Evolutionary conservation across 441 rosid species (phyloP).

Genomic region (Codiaeum variegatum): DNA sequence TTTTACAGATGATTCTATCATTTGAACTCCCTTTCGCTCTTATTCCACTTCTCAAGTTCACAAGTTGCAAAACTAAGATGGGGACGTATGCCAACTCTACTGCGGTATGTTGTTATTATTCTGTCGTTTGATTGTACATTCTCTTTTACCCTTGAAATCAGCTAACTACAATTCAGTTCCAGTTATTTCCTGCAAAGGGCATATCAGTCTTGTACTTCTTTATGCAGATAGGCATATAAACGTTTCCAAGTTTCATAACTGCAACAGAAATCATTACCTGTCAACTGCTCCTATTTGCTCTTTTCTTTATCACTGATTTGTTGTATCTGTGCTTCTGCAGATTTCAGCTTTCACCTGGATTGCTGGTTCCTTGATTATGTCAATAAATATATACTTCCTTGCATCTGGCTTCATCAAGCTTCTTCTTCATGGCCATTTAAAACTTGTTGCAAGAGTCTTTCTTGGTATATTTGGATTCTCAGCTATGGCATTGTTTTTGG

Average conservation of each 20-base stretch:
- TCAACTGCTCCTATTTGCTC: background rate
- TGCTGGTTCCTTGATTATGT: slow-evolving; percentile 73
- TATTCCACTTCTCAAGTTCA: slow-evolving; percentile 91
- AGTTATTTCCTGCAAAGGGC: background rate
- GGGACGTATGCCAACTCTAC: slow-evolving; percentile 53
- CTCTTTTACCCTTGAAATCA: background rate
- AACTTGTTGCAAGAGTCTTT: slow-evolving; percentile 44
- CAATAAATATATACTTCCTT: slow-evolving; percentile 75
- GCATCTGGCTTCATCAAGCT: slow-evolving; percentile 53
- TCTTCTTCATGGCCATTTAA: slow-evolving; percentile 49
- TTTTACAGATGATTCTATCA: slow-evolving; percentile 82
- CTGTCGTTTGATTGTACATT: background rate
- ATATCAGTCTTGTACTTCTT: background rate
- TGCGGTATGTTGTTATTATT: slow-evolving; percentile 33
- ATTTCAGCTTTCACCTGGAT: slow-evolving; percentile 72
- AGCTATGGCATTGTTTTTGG: slow-evolving; percentile 63
- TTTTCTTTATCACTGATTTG: background rate
- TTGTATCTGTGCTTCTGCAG: slow-evolving; percentile 26
- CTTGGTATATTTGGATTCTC: slow-evolving; percentile 68
- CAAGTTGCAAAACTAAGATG: slow-evolving; percentile 88
- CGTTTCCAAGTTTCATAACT: background rate
- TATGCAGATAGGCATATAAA: background rate
- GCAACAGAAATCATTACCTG: background rate
- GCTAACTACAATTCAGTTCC: background rate
- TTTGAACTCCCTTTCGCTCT: slow-evolving; percentile 94